These are phyloP conservation scores for Annulohypoxylon moriforme DNA, from an alignment of 495 filamentous ascomycete genomes.

Conservation along the genomic window DNA sequence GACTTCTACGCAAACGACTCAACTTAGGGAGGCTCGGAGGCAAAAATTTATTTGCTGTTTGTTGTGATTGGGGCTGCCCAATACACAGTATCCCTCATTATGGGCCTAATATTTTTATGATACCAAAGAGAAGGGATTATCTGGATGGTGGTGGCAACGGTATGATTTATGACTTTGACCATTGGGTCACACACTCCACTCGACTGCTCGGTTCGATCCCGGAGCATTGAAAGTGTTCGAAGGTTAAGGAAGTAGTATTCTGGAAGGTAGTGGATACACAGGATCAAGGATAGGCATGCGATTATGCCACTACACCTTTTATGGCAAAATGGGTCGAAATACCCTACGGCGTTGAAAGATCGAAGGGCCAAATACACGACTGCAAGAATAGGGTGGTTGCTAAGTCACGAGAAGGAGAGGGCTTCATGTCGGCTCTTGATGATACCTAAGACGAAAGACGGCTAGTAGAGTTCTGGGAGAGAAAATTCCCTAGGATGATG, in stretches of 20 bases:
- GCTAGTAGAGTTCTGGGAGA: neutral
- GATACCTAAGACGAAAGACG: neutral
- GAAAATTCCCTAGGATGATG: neutral
- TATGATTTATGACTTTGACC: neutral
- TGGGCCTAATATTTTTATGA: slow-evolving; percentile 19
- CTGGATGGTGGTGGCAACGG: neutral
- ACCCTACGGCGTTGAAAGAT: neutral
- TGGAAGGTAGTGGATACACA: neutral
- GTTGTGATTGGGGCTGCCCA: neutral
- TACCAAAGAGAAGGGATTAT: neutral
- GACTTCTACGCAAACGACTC: neutral
- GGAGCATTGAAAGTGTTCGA: neutral
- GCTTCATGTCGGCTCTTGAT: neutral
- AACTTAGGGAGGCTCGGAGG: neutral
- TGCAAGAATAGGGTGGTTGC: neutral
- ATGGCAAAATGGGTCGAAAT: neutral
- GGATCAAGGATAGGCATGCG: neutral
- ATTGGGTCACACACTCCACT: neutral
- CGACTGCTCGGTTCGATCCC: neutral
- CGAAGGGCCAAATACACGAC: neutral
- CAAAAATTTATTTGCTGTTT: slow-evolving; percentile 6
- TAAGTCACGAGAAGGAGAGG: neutral
- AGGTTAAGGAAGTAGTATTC: neutral
- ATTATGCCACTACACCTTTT: neutral
- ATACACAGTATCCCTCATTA: neutral